A percentile compares a stretch with the other conserved stretches of the same genome.
Conservation (phyloP, 768 basidiomycete species). For the Glaciozyma antarctica region DNA sequence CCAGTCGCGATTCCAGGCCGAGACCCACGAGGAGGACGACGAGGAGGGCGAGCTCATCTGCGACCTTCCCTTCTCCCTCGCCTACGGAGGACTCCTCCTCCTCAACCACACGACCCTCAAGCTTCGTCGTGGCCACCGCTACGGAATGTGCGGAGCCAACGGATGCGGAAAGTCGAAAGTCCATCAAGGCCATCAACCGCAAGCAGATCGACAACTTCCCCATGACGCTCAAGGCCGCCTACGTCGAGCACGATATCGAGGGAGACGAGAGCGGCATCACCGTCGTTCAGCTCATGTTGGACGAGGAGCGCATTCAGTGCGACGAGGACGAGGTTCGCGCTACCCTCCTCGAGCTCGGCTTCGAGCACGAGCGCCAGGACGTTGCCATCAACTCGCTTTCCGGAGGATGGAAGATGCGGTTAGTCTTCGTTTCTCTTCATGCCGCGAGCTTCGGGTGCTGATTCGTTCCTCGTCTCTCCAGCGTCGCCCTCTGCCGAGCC, state of each 20-base stretch:
- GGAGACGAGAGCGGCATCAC: constrained; percentile 35
- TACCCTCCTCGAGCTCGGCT: constrained; percentile 79
- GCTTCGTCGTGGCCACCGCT: constrained; percentile 73
- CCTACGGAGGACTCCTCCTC: constrained; percentile 86
- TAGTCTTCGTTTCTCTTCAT: background rate
- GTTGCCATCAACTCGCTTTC: constrained; percentile 82
- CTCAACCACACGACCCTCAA: constrained; percentile 87
- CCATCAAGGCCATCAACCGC: constrained; percentile 86
- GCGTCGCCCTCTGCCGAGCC: constrained; percentile 78
- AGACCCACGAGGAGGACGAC: constrained; percentile 45
- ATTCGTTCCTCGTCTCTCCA: constrained; percentile 12
- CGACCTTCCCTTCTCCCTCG: constrained; percentile 87
- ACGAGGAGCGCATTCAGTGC: constrained; percentile 64
- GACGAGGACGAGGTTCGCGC: constrained; percentile 66
- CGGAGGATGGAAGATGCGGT: constrained; percentile 98
- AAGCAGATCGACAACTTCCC: constrained; percentile 91
- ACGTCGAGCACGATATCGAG: constrained; percentile 88
- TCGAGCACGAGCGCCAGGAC: constrained; percentile 72
- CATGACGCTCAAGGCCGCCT: constrained; percentile 73
- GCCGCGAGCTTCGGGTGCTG: too few species aligned
- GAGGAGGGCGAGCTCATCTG: constrained; percentile 80
- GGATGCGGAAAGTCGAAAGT: constrained; percentile 93
- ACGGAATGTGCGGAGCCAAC: constrained; percentile 93
- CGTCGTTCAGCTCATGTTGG: constrained; percentile 34
- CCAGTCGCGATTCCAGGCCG: constrained; percentile 42